Evolutionary conservation across 805 yeast genomes (phyloP).

Genomic region (Scheffersomyces spartinae): DNA sequence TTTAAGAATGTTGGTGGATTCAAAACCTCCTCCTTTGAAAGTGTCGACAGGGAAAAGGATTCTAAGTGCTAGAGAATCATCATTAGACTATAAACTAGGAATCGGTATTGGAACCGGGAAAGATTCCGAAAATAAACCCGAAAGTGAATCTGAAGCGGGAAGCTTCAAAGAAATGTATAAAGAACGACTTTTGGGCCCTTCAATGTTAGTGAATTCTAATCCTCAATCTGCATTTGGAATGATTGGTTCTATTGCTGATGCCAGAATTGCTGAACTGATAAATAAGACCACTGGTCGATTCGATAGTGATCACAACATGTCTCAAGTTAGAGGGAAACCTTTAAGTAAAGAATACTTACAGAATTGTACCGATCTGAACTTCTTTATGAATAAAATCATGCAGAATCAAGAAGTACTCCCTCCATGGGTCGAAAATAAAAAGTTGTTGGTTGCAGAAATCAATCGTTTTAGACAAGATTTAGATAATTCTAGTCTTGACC

Average conservation of each 20-base stretch:
- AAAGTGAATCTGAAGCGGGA: conserved; percentile 32
- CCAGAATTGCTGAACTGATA: conserved; percentile 51
- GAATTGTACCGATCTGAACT: conserved; percentile 53
- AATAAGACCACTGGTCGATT: conserved; percentile 66
- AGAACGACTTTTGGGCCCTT: conserved; percentile 52
- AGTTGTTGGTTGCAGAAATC: conserved; percentile 39
- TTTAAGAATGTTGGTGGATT: conserved; percentile 45
- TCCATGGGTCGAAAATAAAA: conserved; percentile 83
- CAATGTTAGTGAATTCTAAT: conserved; percentile 31
- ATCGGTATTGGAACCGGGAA: conserved; percentile 14
- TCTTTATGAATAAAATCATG: conserved; percentile 67
- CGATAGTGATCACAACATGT: conserved; percentile 36
- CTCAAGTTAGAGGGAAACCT: conserved; percentile 46
- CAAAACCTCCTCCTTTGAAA: conserved; percentile 11
- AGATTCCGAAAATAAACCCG: conserved; percentile 10
- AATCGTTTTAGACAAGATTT: conserved; percentile 34
- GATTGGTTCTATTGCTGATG: conserved; percentile 61
- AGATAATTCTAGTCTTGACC: no score
- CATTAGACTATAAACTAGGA: conserved; percentile 51
- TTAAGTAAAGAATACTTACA: conserved; percentile 40
- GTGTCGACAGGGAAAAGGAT: conserved; percentile 29
- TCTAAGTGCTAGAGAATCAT: conserved; percentile 49
- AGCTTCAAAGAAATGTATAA: conserved; percentile 47
- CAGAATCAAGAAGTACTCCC: conserved; percentile 70
- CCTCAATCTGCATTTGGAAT: conserved; percentile 36